A percentile compares a stretch with the other conserved stretches of the same genome.
These are phyloP conservation scores for Populus simonii DNA, from an alignment of 345 rosid species.

Conservation along the genomic window DNA sequence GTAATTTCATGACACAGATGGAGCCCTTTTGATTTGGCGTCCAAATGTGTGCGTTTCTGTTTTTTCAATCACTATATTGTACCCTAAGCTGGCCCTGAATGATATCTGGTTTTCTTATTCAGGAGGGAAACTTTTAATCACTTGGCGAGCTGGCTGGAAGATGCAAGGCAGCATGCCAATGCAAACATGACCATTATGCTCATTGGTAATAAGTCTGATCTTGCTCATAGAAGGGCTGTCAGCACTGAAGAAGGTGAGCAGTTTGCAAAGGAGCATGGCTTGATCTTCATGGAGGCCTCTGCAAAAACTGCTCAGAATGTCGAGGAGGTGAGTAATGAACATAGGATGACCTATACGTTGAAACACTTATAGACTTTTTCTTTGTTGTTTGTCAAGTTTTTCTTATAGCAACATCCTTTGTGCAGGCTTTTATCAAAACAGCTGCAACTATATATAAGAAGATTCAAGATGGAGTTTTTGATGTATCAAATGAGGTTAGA, in stretches of 20 bases:
- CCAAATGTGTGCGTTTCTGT: background rate
- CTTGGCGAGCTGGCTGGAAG: conserved; percentile 95
- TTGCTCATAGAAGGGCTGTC: conserved; percentile 94
- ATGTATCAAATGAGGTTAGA: conserved; percentile 86
- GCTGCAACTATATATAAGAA: conserved; percentile 95
- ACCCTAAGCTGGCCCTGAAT: background rate
- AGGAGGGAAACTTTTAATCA: conserved; percentile 96
- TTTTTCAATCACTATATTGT: background rate
- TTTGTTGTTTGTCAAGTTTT: background rate
- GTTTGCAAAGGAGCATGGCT: conserved; percentile 92
- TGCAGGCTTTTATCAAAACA: conserved; percentile 88
- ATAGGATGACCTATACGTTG: background rate
- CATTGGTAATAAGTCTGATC: conserved; percentile 90
- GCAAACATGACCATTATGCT: conserved; percentile 98
- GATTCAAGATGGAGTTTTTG: conserved; percentile 97
- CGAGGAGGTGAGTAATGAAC: conserved; percentile 59
- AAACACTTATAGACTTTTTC: background rate
- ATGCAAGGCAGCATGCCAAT: conserved; percentile 97
- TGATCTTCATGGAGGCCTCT: conserved; percentile 98
- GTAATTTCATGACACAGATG: no score
- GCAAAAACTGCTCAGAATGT: conserved; percentile 98
- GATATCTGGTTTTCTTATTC: conserved; percentile 6
- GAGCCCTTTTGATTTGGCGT: background rate
- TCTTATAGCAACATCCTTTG: background rate
- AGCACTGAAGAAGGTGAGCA: conserved; percentile 95